Evolutionary conservation across 1,139 yeast genomes (phyloP).

Genomic region (Pichiaceae sp.): DNA sequence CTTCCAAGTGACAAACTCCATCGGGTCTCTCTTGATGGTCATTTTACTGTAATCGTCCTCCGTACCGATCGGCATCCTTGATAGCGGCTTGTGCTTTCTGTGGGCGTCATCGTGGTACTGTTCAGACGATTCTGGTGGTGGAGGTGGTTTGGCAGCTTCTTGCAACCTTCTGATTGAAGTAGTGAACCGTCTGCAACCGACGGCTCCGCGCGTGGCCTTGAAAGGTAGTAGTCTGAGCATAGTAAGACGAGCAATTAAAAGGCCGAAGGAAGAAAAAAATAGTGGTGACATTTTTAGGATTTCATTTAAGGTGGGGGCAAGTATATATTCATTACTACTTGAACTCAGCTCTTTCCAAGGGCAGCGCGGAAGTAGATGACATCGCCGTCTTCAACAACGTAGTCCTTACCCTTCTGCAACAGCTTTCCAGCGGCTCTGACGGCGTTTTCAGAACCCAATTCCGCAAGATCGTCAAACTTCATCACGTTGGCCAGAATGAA

Average conservation of each 20-base stretch:
- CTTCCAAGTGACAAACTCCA: conserved; percentile 85
- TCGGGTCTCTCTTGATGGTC: conserved; percentile 23
- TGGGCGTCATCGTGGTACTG: conserved; percentile 8
- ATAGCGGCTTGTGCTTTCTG: conserved; percentile 20
- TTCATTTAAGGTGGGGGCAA: too few relatives aligned
- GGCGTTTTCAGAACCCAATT: conserved; percentile 73
- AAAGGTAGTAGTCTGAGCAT: too few relatives aligned
- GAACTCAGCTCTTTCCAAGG: conserved; percentile 71
- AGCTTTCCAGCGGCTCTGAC: conserved; percentile 94
- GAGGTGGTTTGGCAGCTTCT: neutral
- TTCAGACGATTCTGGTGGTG: conserved; percentile 7
- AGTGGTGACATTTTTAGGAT: too few relatives aligned
- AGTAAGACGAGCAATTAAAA: too few relatives aligned
- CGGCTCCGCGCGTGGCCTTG: neutral
- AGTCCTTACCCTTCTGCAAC: conserved; percentile 92
- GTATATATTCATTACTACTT: neutral
- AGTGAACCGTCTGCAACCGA: neutral
- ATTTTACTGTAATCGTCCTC: conserved; percentile 26
- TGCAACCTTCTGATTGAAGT: neutral
- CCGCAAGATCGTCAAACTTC: conserved; percentile 76
- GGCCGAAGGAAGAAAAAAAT: neutral
- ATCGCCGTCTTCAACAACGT: conserved; percentile 88
- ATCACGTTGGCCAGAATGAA: conserved; percentile 78
- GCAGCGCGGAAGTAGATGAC: conserved; percentile 92
- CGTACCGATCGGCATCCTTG: conserved; percentile 49